Conservation (phyloP, 106 monocot species). For the Dendrobium nobile region DNA sequence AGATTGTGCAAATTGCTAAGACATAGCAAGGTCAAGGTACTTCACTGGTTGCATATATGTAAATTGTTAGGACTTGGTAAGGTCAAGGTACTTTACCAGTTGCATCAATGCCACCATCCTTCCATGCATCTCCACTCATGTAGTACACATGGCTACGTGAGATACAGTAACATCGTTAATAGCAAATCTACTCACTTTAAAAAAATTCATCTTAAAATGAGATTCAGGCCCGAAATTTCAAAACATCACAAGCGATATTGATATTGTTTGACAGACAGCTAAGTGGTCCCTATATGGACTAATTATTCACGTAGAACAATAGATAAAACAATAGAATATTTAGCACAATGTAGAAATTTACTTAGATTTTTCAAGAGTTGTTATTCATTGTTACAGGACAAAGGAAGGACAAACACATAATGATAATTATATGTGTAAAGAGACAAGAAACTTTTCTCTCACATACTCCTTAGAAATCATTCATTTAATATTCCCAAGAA, state of each 20-base stretch:
- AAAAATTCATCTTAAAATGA: not conserved
- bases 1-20: not conserved
- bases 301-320: not conserved
- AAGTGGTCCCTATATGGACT: not conserved
- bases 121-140: conserved; percentile 99
- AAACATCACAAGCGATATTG: not conserved
- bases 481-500: no score
- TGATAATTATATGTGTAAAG: not conserved
- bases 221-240: not conserved
- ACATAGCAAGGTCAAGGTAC: not conserved
- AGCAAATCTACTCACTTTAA: not conserved
- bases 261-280: not conserved
- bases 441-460: not conserved
- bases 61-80: not conserved
- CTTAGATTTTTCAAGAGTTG: not conserved
- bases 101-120: conserved; percentile 98
- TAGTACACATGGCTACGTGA: conserved; percentile 85
- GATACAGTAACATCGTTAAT: not conserved
- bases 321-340: not conserved
- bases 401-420: not conserved
- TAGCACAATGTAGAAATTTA: not conserved
- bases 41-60: conserved; percentile 30
- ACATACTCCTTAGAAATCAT: no score
- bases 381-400: not conserved
- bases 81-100: conserved; percentile 51